Conservation (phyloP, 345 rosid genomes). For the Euphorbia pulcherrima region DNA sequence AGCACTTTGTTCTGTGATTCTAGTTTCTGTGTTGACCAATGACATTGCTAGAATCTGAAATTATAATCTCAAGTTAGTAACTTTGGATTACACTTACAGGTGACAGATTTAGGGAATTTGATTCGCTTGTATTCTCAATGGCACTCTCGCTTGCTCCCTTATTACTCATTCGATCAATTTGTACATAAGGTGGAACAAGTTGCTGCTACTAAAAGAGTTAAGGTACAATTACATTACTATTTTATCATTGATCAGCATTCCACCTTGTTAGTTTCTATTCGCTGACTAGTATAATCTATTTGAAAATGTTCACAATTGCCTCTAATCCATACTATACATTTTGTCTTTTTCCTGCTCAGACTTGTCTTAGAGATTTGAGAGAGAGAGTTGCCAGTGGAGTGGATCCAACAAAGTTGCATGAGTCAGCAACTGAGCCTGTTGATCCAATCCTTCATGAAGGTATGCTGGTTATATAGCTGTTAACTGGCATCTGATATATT, state of each 20-base stretch:
- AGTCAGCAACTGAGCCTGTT: constrained; percentile 33
- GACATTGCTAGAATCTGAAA: background rate
- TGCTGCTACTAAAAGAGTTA: constrained; percentile 67
- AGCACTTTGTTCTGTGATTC: background rate
- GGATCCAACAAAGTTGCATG: constrained; percentile 70
- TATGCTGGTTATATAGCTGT: constrained; percentile 17
- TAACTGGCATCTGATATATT: background rate
- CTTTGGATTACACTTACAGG: constrained; percentile 33
- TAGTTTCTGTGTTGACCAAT: background rate
- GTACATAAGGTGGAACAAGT: constrained; percentile 75
- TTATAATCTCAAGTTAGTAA: background rate
- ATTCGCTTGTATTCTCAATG: constrained; percentile 75
- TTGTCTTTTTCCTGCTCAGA: constrained; percentile 34
- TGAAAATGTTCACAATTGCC: background rate
- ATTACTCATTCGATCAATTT: constrained; percentile 82
- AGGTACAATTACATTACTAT: too few species aligned
- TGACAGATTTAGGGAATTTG: constrained; percentile 67
- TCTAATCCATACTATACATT: background rate
- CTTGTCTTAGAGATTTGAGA: constrained; percentile 63
- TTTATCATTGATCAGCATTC: background rate
- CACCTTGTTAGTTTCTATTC: background rate
- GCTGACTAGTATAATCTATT: background rate
- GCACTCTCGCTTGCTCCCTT: constrained; percentile 77
- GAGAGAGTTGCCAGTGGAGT: constrained; percentile 82
- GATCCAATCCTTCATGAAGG: constrained; percentile 48